Conservation (phyloP, 1,139 yeast species). For the Lodderomyces orthopsilosis region DNA sequence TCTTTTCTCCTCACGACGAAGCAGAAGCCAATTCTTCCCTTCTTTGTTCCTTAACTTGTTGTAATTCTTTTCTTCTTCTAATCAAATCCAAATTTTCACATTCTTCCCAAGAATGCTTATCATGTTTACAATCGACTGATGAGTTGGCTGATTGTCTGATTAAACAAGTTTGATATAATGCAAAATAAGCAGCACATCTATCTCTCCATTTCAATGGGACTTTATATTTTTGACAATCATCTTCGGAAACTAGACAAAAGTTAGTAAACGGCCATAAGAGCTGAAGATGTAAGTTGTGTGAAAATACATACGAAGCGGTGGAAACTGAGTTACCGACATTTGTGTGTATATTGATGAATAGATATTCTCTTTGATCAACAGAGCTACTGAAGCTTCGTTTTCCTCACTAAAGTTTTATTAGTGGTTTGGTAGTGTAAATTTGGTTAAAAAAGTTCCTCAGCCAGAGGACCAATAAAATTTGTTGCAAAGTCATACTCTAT, state of each 20-base stretch:
- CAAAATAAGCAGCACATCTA: conserved; percentile 77
- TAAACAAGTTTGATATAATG: conserved; percentile 51
- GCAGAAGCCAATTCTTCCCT: conserved; percentile 19
- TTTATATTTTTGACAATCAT: conserved; percentile 78
- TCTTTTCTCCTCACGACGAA: background rate
- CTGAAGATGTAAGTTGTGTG: background rate
- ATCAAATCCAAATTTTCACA: conserved; percentile 82
- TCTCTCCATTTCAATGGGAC: conserved; percentile 84
- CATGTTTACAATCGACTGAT: conserved; percentile 64
- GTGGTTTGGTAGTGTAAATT: background rate
- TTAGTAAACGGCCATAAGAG: background rate
- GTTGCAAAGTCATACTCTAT: conserved; percentile 13
- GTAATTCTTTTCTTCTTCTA: conserved; percentile 75
- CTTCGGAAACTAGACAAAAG: conserved; percentile 58
- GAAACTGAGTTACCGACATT: conserved; percentile 49
- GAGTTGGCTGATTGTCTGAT: conserved; percentile 48
- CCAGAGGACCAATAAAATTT: conserved; percentile 14
- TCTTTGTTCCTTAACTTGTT: conserved; percentile 48
- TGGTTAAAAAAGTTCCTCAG: background rate
- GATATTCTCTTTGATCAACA: background rate
- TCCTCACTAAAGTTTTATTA: background rate
- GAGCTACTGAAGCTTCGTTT: background rate
- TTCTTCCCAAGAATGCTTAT: conserved; percentile 82
- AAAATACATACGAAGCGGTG: conserved; percentile 49
- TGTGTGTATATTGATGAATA: background rate